Base-by-base conservation (phyloP, 768 basidiomycete genomes). In the Boletus rubescentipes region DNA sequence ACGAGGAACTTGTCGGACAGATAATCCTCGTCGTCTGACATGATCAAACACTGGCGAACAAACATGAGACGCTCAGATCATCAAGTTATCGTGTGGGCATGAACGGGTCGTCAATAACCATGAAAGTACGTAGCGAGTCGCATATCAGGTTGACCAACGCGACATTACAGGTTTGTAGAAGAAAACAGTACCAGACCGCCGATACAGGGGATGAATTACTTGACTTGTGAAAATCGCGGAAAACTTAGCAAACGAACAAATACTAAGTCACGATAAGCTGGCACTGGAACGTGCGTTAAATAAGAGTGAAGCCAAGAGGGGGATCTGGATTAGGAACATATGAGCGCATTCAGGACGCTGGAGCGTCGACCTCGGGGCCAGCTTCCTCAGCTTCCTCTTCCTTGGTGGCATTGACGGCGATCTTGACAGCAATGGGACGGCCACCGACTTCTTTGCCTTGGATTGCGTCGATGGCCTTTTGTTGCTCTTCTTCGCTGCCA, bases 381-480 rank as follows among this genome's bases (percentile, higher is more conserved):
- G 59, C 70, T n/a, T 66, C 64, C 47, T 75, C 81, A 34, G 68
- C 73, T 37, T 79, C 81, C 50, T 86, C 85, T 54, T 81, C 81
- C 57, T 78, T 81, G 65, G 82, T 78, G 49, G 87, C 78, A 75
- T 96, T 93, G 73, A 98, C 92, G 48, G 96, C 96, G 60, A 99
- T 80, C 80, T 97, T 98, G 77, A 98, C 91, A 57, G 89, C 90
- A 67, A 99, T 87, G 59, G 81, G 69, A 63, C 96, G 81, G 47
- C 92, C 93, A 42, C 84, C 86, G 52, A 99, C 76, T 58, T 96
- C 88, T 72, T 91, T 92, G 70, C 91, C 93, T 63, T 94, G 81
- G 58, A 94, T 81, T 60, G 84, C 83, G 52, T 84, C 84, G 58
- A 99, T 88, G 49, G 93, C 96, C 77, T 93, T 93, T 71, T 86